Evolutionary conservation across 2,329 filamentous ascomycete genomes (phyloP), one percentile per base, ranked within the genome.

Genomic region (Fusarium pseudograminearum): DNA sequence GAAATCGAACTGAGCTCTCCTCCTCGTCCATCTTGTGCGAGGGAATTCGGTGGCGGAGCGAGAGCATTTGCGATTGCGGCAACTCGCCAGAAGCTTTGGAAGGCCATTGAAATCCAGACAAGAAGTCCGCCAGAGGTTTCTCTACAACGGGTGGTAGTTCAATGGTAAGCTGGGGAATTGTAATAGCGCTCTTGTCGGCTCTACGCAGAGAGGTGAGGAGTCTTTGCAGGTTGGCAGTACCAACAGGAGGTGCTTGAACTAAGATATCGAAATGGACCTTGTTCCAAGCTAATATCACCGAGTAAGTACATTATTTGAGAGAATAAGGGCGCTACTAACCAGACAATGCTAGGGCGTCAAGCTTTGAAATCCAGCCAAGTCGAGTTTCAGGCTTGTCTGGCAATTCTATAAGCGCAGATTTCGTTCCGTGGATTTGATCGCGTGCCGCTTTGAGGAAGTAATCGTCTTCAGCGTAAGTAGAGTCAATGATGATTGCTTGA

Each of bases 141-240:
- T 97, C 93, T 20, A 94, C 82, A 31, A 88, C 81, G 30, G 87
- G 82, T 1, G 94, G 93, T 10, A 99, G 84, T 76, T 98, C 94
- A 51, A 98, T 89, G 4, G 92, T 97, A 47, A 99, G 82, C 66
- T 91, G 89, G 5, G 94, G 94, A 3, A 87, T 81, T 2, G 86
- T 82, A 42, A 91, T 83, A 1, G 91, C 90, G 47, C 89, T 86
- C 76, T 94, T 95, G 76, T 98, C 93, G 7, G 93, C 93, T 10
- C 83, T 82, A 66, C 87, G 84, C 28, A 99, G 84, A 7, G 94
- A 97, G 63, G 87, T 86, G 6, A 99, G 85, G 33, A 98, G 84
- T 57, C 93, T 86, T 52, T 93, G 87, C 31, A 98, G 78, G 52
- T 90, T 91, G 14, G 93, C 94, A 4, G 92, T 90, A 22, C 91